Percentiles rank a stretch among this genome's conserved stretches.
Conservation (phyloP, 2,329 filamentous ascomycete genomes). For the Neopestalotiopsis clavispora region DNA sequence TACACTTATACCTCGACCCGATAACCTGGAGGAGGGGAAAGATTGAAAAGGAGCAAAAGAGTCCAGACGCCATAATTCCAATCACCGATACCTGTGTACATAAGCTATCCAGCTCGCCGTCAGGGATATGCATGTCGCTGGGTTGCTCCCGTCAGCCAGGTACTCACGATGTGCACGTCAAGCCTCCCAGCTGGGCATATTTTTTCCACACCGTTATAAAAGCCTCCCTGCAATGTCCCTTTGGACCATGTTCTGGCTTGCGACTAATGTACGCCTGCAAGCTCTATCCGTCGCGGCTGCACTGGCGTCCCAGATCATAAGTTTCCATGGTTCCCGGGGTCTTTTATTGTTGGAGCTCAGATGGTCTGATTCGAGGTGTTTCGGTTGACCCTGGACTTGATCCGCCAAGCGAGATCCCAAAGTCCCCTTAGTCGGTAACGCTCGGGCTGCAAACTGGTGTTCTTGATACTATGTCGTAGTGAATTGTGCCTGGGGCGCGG, state of each 20-base stretch:
- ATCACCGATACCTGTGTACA: constrained; percentile 1
- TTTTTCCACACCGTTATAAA: background rate
- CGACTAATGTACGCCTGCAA: background rate
- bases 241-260: background rate
- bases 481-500: background rate
- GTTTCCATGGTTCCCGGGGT: background rate
- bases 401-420: background rate
- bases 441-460: background rate
- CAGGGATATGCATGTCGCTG: background rate
- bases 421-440: background rate
- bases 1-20: background rate
- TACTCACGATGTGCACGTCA: background rate
- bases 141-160: background rate
- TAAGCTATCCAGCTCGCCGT: background rate
- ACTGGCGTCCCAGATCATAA: background rate
- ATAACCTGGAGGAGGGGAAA: background rate
- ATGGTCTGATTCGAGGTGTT: background rate
- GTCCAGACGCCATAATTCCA: background rate
- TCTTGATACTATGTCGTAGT: background rate
- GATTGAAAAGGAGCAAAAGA: too few relatives aligned
- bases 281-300: background rate
- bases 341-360: background rate
- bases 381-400: background rate
- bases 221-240: background rate
- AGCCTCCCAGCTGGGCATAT: background rate